Evolutionary conservation across 2,329 filamentous ascomycete species (phyloP), one percentile per base, ranked within the genome.

Genomic region (Colletotrichum cereale): DNA sequence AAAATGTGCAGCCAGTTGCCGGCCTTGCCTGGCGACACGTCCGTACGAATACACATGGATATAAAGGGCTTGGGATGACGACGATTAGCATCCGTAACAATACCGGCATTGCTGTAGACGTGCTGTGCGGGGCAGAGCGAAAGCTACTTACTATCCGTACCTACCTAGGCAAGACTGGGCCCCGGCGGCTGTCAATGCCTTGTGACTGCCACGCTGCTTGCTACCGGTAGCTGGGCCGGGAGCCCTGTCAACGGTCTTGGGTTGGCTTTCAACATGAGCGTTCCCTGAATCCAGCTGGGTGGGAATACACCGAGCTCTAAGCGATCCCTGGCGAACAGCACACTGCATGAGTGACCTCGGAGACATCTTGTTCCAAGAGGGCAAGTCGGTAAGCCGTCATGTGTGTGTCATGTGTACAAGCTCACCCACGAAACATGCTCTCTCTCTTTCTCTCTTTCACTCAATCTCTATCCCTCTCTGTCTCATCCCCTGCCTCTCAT

Each of bases 301-400:
- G 10, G 38, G 34, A 7, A 38, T 24, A 24, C 18, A 16, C 18
- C 52, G 31, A 24, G 21, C 52, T 38, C 36, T 52, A 29, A 10
- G 40, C 29, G 57, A 55, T 55, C 57, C 57, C 38, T 44, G 48
- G 31, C n/a, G 21, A 36, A 38, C 34, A 24, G n/a, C 31, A 36
- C 12, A 16, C 40, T 57, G 66, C 52, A 67, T 67, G n/a, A 67
- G 31, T 40, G 34, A 64, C 48, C 58, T 56, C 58, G n/a, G 31
- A 50, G 42, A 26, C 24, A n/a, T 29, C 11, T 42, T 14, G 11
- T 60, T 16, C 6, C 18, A 40, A 14, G n/a, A 38, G 8, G 36
- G 24, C 26, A 61, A 34, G 24, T 26, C 42, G 29, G 18, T n/a
- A 44, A 61, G 21, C 21, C 34, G 21, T 50, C 58, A 48, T 50